phyloP scores from a whole-genome alignment of 73 alveolate species.

The Paraurostyla sp. region DNA sequence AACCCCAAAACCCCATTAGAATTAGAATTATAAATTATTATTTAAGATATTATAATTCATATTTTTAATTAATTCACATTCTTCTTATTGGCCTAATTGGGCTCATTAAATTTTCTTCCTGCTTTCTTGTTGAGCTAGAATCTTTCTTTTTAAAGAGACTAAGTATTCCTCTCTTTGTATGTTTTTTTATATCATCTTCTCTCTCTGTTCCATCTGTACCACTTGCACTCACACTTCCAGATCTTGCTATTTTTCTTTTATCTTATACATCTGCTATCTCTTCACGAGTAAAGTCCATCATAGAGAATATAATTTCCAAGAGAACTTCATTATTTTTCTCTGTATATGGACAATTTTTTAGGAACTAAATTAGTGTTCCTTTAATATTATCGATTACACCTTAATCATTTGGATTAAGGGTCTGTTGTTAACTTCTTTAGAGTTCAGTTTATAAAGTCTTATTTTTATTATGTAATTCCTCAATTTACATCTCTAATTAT shows the following conservation, averaged over 20 bases:
- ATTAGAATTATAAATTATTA: background rate
- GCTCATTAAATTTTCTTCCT: background rate
- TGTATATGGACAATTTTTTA: conserved; percentile 44
- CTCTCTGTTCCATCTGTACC: conserved; percentile 31
- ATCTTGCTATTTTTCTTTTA: background rate
- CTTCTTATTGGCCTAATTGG: conserved; percentile 56
- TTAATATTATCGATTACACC: conserved; percentile 11
- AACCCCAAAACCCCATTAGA: too few relatives aligned
- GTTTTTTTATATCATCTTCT: conserved; percentile 40
- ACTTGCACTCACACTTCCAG: conserved; percentile 15
- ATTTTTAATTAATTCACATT: background rate
- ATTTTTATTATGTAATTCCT: background rate
- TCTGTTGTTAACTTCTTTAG: conserved; percentile 3
- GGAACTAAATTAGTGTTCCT: conserved; percentile 29
- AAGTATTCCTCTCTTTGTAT: conserved; percentile 5
- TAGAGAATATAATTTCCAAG: background rate
- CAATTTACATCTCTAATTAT: background rate
- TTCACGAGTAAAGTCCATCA: conserved; percentile 35
- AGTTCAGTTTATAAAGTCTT: background rate
- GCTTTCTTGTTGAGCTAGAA: conserved; percentile 18
- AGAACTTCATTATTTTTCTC: conserved; percentile 32
- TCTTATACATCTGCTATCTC: conserved; percentile 1
- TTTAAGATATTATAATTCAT: background rate
- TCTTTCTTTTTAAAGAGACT: conserved; percentile 28
- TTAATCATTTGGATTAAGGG: background rate